Percentiles rank a stretch among this genome's conserved stretches.
Evolutionary conservation across 331 rosid species (phyloP).

Genomic region (Pyracantha coccinea): DNA sequence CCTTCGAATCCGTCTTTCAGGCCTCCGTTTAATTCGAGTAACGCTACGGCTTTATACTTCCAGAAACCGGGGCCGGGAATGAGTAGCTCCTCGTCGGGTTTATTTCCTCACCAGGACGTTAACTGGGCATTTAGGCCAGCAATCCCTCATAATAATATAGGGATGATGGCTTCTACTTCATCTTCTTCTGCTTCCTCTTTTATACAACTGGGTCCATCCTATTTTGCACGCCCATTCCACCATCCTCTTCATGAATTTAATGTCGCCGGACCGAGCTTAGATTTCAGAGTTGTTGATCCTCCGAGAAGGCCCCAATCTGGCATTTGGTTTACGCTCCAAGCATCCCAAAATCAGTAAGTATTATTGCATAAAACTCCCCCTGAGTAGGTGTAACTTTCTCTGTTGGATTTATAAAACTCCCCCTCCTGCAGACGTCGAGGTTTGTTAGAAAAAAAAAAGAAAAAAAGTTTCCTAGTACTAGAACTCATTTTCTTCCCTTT

Average conservation of each 20-base stretch:
- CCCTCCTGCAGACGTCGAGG: not conserved
- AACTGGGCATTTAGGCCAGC: constrained; percentile 60
- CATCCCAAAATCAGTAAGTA: constrained; percentile 84
- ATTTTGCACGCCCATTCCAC: constrained; percentile 35
- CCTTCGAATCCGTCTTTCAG: not conserved
- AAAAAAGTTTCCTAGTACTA: not conserved
- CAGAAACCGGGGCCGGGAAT: constrained; percentile 27
- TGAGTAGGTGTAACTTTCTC: not conserved
- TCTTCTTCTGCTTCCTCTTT: constrained; percentile 23
- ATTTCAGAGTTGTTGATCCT: constrained; percentile 71
- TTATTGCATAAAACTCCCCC: not conserved
- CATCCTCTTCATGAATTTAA: constrained; percentile 1
- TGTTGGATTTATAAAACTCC: not conserved
- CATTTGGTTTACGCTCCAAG: constrained; percentile 91
- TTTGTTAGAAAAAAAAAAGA: not conserved
- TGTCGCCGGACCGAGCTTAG: constrained; percentile 54
- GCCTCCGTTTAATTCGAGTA: not conserved
- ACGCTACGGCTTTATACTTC: constrained; percentile 27
- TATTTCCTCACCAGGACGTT: constrained; percentile 29
- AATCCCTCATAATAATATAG: constrained; percentile 12
- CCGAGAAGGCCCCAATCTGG: constrained; percentile 91
- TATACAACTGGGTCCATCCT: constrained; percentile 37
- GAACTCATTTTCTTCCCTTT: not conserved
- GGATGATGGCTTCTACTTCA: constrained; percentile 22
- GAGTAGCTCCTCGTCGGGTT: constrained; percentile 13